Base-by-base conservation (phyloP, 164 flowering plant genomes). In the Aristolochia contorta region DNA sequence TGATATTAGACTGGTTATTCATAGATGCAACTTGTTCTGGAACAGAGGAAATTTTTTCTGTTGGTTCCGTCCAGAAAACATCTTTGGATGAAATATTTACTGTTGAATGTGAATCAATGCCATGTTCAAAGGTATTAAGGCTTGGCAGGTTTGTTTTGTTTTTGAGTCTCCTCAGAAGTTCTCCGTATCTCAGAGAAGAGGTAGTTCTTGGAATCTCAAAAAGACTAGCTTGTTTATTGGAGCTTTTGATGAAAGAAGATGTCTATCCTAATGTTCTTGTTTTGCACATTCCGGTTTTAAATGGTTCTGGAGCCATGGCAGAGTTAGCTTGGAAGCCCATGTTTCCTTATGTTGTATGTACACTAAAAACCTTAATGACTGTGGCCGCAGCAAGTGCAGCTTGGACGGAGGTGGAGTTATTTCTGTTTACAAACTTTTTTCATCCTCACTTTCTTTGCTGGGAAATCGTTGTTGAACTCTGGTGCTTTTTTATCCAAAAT, bases 391-490 rank as follows among this genome's bases (percentile, higher is more conserved):
- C 79, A 57, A 75, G 70, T 70, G 59, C 47, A 55, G 86, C 77
- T 19, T 90, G 92, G 91, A 65, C 33, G 54, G 83, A 74, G 59
- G 56, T 88, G 6, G 73, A 78, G 67, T 61, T 60, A 47, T 88
- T 90, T 72, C 79, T 93, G 52, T 72, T 87, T n/a, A 79, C 80
- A 67, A 88, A 90, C 68, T 33, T 86, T 52, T 74, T 84, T 61
- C 92, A 93, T 68, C 94, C 97, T 65, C 99, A 93, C 71, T 78
- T 78, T 62, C 85, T 90, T 66, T 79, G 91, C 67, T 70, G 77
- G 75, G 94, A 90, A 52, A 80, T 90, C 71, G 68, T 84, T 22
- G 75, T 74, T 75, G 97, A 88, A 59, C 87, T 90, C 47, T 86
- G 89, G 87, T 81, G 88, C 74, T 93, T 93, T 67, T 21, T 84